These are phyloP conservation scores for Dactylellina cionopaga DNA, from an alignment of 2,329 filamentous ascomycete species.

Conservation along the genomic window DNA sequence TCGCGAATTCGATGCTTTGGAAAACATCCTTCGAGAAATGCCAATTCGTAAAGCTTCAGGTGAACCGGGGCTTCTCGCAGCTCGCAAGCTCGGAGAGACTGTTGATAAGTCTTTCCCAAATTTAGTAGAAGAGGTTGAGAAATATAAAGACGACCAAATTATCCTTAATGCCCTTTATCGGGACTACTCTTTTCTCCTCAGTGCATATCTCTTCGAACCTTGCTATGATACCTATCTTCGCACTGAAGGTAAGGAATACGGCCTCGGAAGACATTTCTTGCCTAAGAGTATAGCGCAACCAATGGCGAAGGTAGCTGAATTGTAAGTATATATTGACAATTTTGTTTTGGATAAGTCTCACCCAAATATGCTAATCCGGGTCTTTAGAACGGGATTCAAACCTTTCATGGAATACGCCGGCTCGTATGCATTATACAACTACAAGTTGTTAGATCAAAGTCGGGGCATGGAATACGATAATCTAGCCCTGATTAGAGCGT, in stretches of 20 bases:
- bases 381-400: conserved; percentile 77
- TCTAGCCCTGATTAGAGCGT: conserved; percentile 86
- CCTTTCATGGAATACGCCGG: conserved; percentile 89
- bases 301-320: conserved; percentile 81
- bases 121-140: conserved; percentile 76
- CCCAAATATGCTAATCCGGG: background rate
- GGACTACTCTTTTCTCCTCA: conserved; percentile 91
- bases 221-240: conserved; percentile 80
- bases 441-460: conserved; percentile 69
- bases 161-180: conserved; percentile 87
- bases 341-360: no score
- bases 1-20: conserved; percentile 75
- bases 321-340: no score
- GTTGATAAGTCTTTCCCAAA: conserved; percentile 80
- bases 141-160: conserved; percentile 76
- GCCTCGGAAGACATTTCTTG: conserved; percentile 69
- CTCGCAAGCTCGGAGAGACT: conserved; percentile 77
- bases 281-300: conserved; percentile 80
- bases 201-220: conserved; percentile 88
- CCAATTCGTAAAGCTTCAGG: conserved; percentile 80
- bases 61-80: conserved; percentile 78
- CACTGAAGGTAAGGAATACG: conserved; percentile 65
- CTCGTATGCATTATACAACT: conserved; percentile 76
- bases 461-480: conserved; percentile 71
- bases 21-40: conserved; percentile 78